Conservation (phyloP, 768 basidiomycete genomes). For the Pleurotus sapidus region DNA sequence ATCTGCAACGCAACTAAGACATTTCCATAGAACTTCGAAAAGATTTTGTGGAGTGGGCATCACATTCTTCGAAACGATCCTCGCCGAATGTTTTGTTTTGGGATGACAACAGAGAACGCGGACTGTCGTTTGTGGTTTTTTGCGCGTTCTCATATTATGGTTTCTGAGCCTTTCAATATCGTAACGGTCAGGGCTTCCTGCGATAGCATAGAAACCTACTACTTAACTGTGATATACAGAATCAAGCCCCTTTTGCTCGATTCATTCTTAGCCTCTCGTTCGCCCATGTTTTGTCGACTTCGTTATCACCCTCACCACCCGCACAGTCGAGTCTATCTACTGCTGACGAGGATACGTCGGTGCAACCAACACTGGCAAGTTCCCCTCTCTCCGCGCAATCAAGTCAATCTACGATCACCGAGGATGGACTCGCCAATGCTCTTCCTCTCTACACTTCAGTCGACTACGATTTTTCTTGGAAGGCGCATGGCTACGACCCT, state of each 20-base stretch:
- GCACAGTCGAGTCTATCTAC: no score
- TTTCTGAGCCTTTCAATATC: slow-evolving; percentile 4
- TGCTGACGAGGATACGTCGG: no score
- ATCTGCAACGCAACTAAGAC: neutral
- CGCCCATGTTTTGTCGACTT: neutral
- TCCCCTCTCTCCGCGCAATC: no score
- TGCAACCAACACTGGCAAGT: no score
- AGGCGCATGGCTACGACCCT: slow-evolving; percentile 7
- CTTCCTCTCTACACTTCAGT: no score
- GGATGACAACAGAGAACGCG: slow-evolving; percentile 7
- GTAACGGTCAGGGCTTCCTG: neutral
- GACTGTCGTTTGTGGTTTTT: slow-evolving; percentile 8
- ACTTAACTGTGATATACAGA: neutral
- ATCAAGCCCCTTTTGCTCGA: neutral
- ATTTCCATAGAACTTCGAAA: neutral
- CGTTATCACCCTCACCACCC: neutral
- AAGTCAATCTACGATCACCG: no score
- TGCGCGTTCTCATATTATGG: slow-evolving; percentile 8
- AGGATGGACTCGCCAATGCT: no score
- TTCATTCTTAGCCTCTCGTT: slow-evolving; percentile 3
- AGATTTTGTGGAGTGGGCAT: slow-evolving; percentile 3
- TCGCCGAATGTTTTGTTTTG: slow-evolving; percentile 5
- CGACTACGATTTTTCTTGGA: neutral
- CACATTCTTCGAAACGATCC: slow-evolving; percentile 11
- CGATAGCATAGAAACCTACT: neutral